Conservation (phyloP, 495 filamentous ascomycete genomes). For the Aspergillus funiculosus region DNA sequence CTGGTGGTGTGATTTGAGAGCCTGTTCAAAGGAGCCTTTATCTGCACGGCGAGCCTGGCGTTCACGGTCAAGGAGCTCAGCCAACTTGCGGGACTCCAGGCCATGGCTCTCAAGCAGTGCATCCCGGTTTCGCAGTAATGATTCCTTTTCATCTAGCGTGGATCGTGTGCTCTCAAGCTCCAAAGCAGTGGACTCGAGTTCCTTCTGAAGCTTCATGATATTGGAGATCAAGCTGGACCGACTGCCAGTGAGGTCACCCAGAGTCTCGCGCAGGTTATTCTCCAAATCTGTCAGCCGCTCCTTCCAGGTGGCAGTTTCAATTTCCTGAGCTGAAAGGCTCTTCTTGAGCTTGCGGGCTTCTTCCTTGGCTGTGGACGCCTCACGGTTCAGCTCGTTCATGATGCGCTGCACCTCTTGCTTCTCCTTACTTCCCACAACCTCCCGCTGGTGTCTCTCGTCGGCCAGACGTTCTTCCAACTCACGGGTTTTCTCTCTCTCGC, state of each 20-base stretch:
- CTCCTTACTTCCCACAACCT: slow-evolving; percentile 76
- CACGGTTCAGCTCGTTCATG: slow-evolving; percentile 78
- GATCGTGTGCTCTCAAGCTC: slow-evolving; percentile 74
- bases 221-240: slow-evolving; percentile 78
- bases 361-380: slow-evolving; percentile 76
- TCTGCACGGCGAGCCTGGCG: slow-evolving; percentile 75
- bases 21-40: slow-evolving; percentile 78
- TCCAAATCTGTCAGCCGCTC: slow-evolving; percentile 85
- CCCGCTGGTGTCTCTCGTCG: slow-evolving; percentile 76
- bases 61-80: slow-evolving; percentile 88
- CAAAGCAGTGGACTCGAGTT: slow-evolving; percentile 73
- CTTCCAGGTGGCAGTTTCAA: slow-evolving; percentile 83
- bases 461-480: slow-evolving; percentile 75
- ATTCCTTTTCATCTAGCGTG: slow-evolving; percentile 78
- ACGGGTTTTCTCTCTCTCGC: slow-evolving; percentile 70
- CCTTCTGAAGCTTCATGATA: slow-evolving; percentile 79
- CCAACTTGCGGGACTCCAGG: slow-evolving; percentile 76
- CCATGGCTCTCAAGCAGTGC: slow-evolving; percentile 81
- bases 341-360: slow-evolving; percentile 77
- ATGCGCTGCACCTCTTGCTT: slow-evolving; percentile 81
- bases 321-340: slow-evolving; percentile 72
- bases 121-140: slow-evolving; percentile 85
- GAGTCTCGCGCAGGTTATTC: slow-evolving; percentile 73
- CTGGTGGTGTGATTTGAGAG: slow-evolving; percentile 79
- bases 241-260: slow-evolving; percentile 83